Percentiles rank a stretch among this genome's conserved stretches.
Evolutionary conservation across 2,329 filamentous ascomycete genomes (phyloP).

Genomic region (Fusarium virguliforme): DNA sequence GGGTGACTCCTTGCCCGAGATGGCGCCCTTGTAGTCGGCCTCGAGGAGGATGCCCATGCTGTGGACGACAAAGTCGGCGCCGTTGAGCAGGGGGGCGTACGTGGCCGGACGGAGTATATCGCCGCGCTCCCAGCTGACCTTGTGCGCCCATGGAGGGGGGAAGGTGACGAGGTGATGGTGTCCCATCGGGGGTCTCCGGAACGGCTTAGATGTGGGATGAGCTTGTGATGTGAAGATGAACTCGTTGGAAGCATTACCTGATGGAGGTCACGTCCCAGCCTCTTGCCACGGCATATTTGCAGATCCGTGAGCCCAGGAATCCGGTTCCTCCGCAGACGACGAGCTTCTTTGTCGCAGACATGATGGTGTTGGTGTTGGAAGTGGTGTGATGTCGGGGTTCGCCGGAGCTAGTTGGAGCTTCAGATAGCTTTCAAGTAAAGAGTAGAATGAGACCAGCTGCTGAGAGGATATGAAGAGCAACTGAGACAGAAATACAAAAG

Average conservation of each 20-base stretch:
- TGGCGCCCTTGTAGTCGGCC: slow-evolving; percentile 95
- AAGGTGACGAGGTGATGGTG: slow-evolving; percentile 78
- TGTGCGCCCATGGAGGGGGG: slow-evolving; percentile 83
- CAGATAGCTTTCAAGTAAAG: neutral
- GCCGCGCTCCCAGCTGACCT: slow-evolving; percentile 89
- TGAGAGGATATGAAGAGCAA: neutral
- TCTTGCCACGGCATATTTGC: slow-evolving; percentile 86
- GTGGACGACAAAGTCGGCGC: slow-evolving; percentile 90
- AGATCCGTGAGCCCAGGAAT: slow-evolving; percentile 91
- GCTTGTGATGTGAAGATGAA: slow-evolving; percentile 19
- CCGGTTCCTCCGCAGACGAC: slow-evolving; percentile 95
- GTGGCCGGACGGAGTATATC: slow-evolving; percentile 88
- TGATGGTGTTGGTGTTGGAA: slow-evolving; percentile 54
- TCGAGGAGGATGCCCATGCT: slow-evolving; percentile 96
- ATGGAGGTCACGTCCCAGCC: slow-evolving; percentile 95
- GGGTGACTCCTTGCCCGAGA: slow-evolving; percentile 88
- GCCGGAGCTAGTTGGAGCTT: slow-evolving; percentile 23
- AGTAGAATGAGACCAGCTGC: neutral
- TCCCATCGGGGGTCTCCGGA: slow-evolving; percentile 93
- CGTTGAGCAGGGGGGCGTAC: slow-evolving; percentile 82
- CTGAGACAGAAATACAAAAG: neutral
- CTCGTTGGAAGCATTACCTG: slow-evolving; percentile 71
- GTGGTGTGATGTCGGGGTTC: slow-evolving; percentile 42
- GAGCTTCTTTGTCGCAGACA: slow-evolving; percentile 79
- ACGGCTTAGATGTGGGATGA: slow-evolving; percentile 71